Evolutionary conservation across 768 basidiomycete species (phyloP), one percentile per base, ranked within the genome.

Genomic region (Infundibulicybe gibba): DNA sequence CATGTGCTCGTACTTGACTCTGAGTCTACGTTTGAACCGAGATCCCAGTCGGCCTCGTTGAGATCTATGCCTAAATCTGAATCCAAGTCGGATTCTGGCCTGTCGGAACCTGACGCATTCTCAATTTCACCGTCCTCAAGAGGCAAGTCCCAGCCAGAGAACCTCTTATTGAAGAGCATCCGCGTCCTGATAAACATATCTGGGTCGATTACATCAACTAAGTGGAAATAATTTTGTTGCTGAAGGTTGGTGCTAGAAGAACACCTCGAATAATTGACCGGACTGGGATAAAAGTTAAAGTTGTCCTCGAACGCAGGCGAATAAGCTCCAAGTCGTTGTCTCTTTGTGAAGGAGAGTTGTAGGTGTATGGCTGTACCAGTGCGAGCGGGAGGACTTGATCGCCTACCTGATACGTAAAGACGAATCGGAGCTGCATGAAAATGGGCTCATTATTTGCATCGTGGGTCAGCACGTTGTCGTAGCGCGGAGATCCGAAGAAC

Each of bases 381-480:
- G 55, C 57, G 14, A 63, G 34, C 0, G 50, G 31, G 21, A 49
- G 55, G 15, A 30, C 35, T 12, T 31, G 34, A 10, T 50, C 35
- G 16, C 38, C 49, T 33, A 64, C 39, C 2, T 14, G 13, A 17
- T 54, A 58, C 0, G 43, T 53, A 17, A 64, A 66, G 3, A 66
- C 34, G 15, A 57, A 40, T 2, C 58, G 21, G 0, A 66, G 43
- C 15, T 41, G 40, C 1, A 47, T 54, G 40, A 68, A 63, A 9
- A 59, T 40, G 2, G 34, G 43, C 4, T 10, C n/a, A 38, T 6
- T 6, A 19, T 14, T 38, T 38, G 14, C n/a, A 38, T 38, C 35
- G 3, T 64, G 20, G 16, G 67, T 40, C 19, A 72, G 44, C 2
- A 64, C 53, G 17, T 38, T 52, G 41, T 69, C 63, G 51, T 59